Evolutionary conservation across 2,329 filamentous ascomycete species (phyloP).

Genomic region (Ceratocystis ficicola): DNA sequence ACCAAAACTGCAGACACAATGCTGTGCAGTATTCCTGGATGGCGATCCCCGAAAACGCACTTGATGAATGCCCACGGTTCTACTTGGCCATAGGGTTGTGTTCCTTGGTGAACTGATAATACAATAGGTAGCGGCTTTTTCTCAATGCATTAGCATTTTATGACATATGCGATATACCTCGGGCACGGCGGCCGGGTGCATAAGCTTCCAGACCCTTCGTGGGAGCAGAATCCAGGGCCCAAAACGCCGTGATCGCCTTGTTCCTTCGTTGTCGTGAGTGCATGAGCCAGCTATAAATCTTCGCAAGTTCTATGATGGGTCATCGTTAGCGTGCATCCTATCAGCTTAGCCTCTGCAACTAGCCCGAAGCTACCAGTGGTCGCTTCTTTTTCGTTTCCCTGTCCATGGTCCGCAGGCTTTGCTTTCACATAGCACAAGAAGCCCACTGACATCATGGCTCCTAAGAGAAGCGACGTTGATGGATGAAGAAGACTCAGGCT

Average conservation of each 20-base stretch:
- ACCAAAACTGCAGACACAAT: not conserved
- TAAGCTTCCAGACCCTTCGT: not conserved
- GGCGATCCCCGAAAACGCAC: not conserved
- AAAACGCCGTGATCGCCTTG: too few relatives aligned
- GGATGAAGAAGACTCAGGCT: not conserved
- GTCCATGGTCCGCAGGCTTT: not conserved
- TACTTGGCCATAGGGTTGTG: not conserved
- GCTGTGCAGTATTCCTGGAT: not conserved
- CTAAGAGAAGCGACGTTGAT: not conserved
- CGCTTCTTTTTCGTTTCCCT: too few relatives aligned
- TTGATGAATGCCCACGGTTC: not conserved
- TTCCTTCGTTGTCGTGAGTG: too few relatives aligned
- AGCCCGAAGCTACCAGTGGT: too few relatives aligned
- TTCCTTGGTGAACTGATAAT: not conserved
- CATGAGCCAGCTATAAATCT: too few relatives aligned
- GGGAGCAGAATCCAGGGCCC: too few relatives aligned
- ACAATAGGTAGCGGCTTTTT: not conserved
- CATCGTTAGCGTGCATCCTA: too few relatives aligned
- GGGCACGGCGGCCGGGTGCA: not conserved
- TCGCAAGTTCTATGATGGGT: too few relatives aligned
- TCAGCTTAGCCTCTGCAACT: too few relatives aligned
- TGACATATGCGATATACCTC: not conserved
- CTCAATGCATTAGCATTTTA: not conserved
- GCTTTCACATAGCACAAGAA: not conserved
- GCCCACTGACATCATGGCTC: not conserved